Percentiles rank a stretch among this genome's conserved stretches.
Conservation (phyloP, 108 stramenopile genomes). For the Bacterosira constricta region DNA sequence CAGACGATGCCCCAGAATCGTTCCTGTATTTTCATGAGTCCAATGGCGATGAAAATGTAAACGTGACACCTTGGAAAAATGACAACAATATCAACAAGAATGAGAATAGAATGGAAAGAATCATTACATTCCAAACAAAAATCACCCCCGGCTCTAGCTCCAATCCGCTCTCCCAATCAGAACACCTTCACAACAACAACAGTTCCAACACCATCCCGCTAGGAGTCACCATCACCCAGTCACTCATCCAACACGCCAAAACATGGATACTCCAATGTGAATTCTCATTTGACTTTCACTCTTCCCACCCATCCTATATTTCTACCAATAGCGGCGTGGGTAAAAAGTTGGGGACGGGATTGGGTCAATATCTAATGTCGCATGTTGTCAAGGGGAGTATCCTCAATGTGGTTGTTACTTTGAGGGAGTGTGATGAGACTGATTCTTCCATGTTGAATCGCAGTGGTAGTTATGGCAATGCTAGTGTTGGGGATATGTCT, state of each 20-base stretch:
- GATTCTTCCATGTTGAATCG: background rate
- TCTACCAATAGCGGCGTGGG: background rate
- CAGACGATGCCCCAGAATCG: conserved; percentile 72
- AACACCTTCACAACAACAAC: background rate
- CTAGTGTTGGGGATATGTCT: background rate
- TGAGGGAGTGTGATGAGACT: conserved; percentile 25
- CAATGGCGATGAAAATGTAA: conserved; percentile 39
- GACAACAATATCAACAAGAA: background rate
- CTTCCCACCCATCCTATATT: background rate
- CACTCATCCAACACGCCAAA: background rate
- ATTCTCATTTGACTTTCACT: conserved; percentile 25
- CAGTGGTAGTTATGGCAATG: background rate
- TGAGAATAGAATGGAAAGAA: conserved; percentile 14
- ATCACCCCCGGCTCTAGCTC: conserved; percentile 25
- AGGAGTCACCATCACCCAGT: conserved; percentile 6
- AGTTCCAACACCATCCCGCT: background rate
- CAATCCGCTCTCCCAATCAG: conserved; percentile 3
- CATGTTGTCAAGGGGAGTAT: conserved; percentile 41
- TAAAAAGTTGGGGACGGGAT: conserved; percentile 10
- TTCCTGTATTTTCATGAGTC: conserved; percentile 57
- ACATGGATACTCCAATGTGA: conserved; percentile 4
- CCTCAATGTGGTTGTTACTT: conserved; percentile 22
- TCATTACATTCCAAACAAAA: conserved; percentile 24
- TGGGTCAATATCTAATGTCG: conserved; percentile 41
- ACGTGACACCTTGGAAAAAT: conserved; percentile 28